A percentile compares a stretch with the other conserved stretches of the same genome.
Conservation (phyloP, 2,329 filamentous ascomycete genomes). For the Pseudofabraea citricarpa region DNA sequence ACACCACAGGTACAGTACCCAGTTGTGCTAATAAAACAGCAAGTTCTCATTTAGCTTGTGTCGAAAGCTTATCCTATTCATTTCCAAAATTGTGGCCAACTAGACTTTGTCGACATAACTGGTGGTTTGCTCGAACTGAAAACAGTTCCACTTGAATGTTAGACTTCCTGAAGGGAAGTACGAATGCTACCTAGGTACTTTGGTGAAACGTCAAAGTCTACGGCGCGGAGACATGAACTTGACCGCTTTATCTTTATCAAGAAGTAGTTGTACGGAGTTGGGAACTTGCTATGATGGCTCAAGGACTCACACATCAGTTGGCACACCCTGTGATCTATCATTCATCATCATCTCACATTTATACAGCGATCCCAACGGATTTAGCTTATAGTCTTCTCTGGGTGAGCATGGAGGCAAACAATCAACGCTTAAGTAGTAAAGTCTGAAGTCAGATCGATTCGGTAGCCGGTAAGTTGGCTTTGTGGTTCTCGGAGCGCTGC, state of each 20-base stretch:
- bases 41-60: no score
- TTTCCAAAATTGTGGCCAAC: no score
- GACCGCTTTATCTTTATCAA: no score
- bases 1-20: constrained; percentile 45
- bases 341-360: no score
- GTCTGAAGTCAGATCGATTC: constrained; percentile 57
- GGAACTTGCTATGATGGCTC: constrained; percentile 61
- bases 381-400: constrained; percentile 60
- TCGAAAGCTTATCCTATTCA: no score
- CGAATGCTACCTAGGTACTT: no score
- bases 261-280: constrained; percentile 63
- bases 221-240: no score
- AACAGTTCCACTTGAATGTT: constrained; percentile 33
- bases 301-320: constrained; percentile 53
- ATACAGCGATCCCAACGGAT: constrained; percentile 34
- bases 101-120: no score
- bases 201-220: no score
- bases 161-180: constrained; percentile 34
- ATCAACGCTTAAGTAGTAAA: constrained; percentile 46
- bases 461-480: constrained; percentile 37
- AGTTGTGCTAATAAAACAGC: constrained; percentile 54
- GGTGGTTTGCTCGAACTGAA: constrained; percentile 50
- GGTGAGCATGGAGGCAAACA: constrained; percentile 55
- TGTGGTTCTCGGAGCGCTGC: constrained; percentile 45
- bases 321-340: constrained; percentile 26